Evolutionary conservation across 1,284 basidiomycete genomes (phyloP).

Genomic region (Puccinia hordei): DNA sequence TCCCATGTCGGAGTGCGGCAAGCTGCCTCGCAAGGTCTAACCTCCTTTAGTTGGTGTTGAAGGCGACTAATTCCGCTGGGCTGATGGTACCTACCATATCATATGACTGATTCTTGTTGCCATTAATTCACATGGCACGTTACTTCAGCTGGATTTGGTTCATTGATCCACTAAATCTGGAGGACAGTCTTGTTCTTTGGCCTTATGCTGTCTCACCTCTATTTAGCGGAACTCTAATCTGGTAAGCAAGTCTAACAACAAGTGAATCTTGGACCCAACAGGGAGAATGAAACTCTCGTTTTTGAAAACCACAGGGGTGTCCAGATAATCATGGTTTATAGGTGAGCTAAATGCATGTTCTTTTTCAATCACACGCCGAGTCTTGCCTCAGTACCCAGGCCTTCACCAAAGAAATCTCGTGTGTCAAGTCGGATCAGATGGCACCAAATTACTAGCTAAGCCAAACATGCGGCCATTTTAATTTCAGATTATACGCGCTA

Average conservation of each 20-base stretch:
- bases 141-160: constrained; percentile 29
- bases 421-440: neutral
- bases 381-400: neutral
- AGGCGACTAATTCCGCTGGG: too few species aligned
- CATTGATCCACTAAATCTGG: constrained; percentile 8
- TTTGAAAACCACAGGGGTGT: constrained; percentile 20
- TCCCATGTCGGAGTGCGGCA: too few species aligned
- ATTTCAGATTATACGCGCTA: constrained; percentile 10
- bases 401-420: neutral
- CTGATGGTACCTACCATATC: neutral
- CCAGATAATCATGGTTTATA: constrained; percentile 25
- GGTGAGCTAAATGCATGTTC: neutral
- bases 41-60: neutral
- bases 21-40: neutral
- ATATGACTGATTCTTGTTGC: neutral
- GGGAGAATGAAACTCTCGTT: neutral
- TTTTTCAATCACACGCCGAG: neutral
- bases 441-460: neutral
- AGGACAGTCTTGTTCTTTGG: constrained; percentile 2
- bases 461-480: neutral
- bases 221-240: constrained; percentile 30
- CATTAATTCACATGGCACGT: neutral
- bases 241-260: neutral
- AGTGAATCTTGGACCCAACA: neutral
- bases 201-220: constrained; percentile 39